Evolutionary conservation across 306 rosid genomes (phyloP).

Genomic region (Ammopiptanthus mongolicus): DNA sequence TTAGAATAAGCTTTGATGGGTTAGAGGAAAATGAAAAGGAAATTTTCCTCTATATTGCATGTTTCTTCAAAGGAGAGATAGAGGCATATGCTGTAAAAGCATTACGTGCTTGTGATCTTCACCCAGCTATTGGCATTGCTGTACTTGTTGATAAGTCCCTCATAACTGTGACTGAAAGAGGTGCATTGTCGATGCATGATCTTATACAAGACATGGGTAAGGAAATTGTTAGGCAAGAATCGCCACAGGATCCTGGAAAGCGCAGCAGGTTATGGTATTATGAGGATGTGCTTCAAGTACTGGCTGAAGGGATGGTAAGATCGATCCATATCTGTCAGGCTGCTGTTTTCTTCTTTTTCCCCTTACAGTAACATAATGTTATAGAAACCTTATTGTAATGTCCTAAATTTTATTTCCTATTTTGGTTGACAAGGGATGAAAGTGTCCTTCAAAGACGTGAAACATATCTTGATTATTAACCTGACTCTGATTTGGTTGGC

Average conservation of each 20-base stretch:
- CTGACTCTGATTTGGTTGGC: not conserved
- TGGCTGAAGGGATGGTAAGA: slow-evolving; percentile 24
- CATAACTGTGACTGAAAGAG: slow-evolving; percentile 1
- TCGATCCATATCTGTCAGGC: not conserved
- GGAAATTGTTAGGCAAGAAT: slow-evolving; percentile 35
- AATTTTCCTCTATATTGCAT: slow-evolving; percentile 29
- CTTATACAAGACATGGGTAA: slow-evolving; percentile 35
- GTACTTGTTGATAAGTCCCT: slow-evolving; percentile 30
- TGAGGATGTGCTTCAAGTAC: slow-evolving; percentile 30
- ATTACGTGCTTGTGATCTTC: slow-evolving; percentile 14
- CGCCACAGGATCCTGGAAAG: slow-evolving; percentile 22
- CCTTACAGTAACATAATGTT: too few relatives aligned
- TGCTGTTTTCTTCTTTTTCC: too few relatives aligned
- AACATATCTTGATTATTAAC: not conserved
- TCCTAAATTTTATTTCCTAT: not conserved
- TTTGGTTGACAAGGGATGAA: not conserved
- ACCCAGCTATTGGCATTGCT: slow-evolving; percentile 21
- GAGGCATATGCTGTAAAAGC: not conserved
- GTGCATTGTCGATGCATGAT: slow-evolving; percentile 21
- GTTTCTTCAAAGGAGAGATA: slow-evolving; percentile 25
- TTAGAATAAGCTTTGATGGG: slow-evolving; percentile 27
- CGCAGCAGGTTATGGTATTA: slow-evolving; percentile 35
- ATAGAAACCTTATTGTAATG: not conserved
- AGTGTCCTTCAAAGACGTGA: not conserved
- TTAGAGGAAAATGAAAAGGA: slow-evolving; percentile 29